Conservation (phyloP, 495 filamentous ascomycete species). For the Chaetomium tenue region DNA sequence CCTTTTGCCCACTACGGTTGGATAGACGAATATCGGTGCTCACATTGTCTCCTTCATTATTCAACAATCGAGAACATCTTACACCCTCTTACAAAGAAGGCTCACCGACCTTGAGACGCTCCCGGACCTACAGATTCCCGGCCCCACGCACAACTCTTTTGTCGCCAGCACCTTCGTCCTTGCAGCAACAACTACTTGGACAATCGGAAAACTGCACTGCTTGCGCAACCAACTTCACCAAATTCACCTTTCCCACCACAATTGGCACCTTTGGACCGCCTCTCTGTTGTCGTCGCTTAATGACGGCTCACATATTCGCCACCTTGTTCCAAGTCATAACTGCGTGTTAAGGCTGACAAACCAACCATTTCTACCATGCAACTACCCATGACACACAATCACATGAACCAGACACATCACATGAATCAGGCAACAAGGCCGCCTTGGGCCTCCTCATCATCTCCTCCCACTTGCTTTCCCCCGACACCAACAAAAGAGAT, state of each 20-base stretch:
- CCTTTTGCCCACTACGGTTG: conserved; percentile 4
- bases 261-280: neutral
- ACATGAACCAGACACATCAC: conserved; percentile 15
- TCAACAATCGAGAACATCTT: conserved; percentile 20
- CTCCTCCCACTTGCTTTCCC: conserved; percentile 12
- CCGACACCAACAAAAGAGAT: conserved; percentile 26
- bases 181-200: neutral
- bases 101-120: neutral
- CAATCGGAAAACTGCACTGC: conserved; percentile 4
- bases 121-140: too few species aligned
- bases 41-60: conserved; percentile 26
- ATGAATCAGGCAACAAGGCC: conserved; percentile 17
- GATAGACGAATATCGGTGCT: conserved; percentile 21
- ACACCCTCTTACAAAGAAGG: conserved; percentile 11
- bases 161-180: neutral
- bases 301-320: conserved; percentile 24
- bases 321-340: conserved; percentile 25
- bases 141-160: conserved; percentile 9
- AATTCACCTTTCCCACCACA: neutral
- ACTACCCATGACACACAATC: conserved; percentile 18
- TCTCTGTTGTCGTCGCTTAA: conserved; percentile 15
- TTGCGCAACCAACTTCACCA: conserved; percentile 1
- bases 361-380: conserved; percentile 22
- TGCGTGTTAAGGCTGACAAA: conserved; percentile 27
- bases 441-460: conserved; percentile 14